Evolutionary conservation across 768 basidiomycete species (phyloP), one percentile per base, ranked within the genome.

Genomic region (Glaciozyma antarctica): DNA sequence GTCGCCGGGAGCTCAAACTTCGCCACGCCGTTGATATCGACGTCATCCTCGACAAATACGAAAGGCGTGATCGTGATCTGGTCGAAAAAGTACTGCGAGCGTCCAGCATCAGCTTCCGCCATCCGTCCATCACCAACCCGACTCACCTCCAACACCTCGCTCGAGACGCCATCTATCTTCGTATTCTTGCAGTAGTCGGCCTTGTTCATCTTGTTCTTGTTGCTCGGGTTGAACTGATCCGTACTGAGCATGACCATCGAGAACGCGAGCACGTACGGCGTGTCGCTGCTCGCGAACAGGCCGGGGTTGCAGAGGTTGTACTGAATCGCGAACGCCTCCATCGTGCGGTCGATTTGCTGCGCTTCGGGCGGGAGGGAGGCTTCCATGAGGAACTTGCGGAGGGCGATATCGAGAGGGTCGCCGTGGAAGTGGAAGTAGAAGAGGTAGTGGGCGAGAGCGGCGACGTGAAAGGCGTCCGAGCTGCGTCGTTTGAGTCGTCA

Each of bases 161-260:
- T 81, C 26, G 84, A 80, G 45, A 94, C 82, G 5, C 93, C 92
- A 12, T 91, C 88, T 65, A 97, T 81, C 47, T 82, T 81, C 0
- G 94, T 93, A 73, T 99, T 99, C 78, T 85, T 88, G 73, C 97
- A 80, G 74, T 98, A 99, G 74, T 94, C 93, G 2, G 84, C 81
- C 76, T 94, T 97, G 45, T 87, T 84, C 95, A 99, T 99, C 79
- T 98, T 98, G 60, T 85, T 86, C 78, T 88, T 97, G 78, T 98
- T 98, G 68, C 89, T 90, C 77, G 87, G 89, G 78, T 99, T 99
- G 81, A 98, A 98, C 8, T 87, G 89, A 75, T 99, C 95, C 22
- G 95, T 99, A 75, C 98, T 93, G 57, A 73, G 80, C 94, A 99
- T 98, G 72, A 98, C 95, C 74, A 97, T 80, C 72, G 94, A 97